Base-by-base conservation (phyloP, 192 early-diverging fungal species). In the Backusella sp. region DNA sequence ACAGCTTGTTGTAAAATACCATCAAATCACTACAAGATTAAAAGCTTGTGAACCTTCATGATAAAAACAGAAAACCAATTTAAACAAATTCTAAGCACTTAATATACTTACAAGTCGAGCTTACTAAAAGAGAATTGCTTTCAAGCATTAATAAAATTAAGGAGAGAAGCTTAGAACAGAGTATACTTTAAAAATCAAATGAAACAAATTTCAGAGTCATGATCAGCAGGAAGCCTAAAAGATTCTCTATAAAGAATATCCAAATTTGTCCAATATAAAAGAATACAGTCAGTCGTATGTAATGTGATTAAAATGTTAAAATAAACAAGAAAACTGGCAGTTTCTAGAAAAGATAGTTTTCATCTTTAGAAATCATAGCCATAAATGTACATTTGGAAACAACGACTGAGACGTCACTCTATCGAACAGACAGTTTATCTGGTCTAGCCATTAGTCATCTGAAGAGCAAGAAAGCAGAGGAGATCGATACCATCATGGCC, bases 1-100 rank as follows among this genome's bases (percentile, higher is more conserved):
- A 68, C 17, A 41, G 34, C 36, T 39, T 36, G 11, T 39, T 41
- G 66, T 68, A 68, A 68, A 68, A 11, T 36, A 68, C 39, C 15
- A 68, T 68, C n/a, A 68, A 39, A 39, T 68, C 66, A 68, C 66
- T 68, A 37, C 36, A 68, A 68, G 66, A 68, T 23, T 68, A 68
- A 56, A 68, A 23, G 66, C 66, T n/a, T 68, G 66, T 68, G 66
- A 68, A 68, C 15, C 35, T 67, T 67, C 37, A 67, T 67, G 66
- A 67, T 17, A 67, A 37, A 17, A 67, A 67, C 17, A 67, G 66
- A 67, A 67, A 67, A 67, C 14, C 35, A 21, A 67, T 15, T 67
- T 67, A 67, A 36, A 37, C 37, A 67, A 67, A 67, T 67, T 35
- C 66, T 36, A 37, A 67, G 37, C 30, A 67, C 66, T 67, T 67